These are phyloP conservation scores for Pseudopyricularia cyperi DNA, from an alignment of 2,329 filamentous ascomycete genomes.

Conservation along the genomic window DNA sequence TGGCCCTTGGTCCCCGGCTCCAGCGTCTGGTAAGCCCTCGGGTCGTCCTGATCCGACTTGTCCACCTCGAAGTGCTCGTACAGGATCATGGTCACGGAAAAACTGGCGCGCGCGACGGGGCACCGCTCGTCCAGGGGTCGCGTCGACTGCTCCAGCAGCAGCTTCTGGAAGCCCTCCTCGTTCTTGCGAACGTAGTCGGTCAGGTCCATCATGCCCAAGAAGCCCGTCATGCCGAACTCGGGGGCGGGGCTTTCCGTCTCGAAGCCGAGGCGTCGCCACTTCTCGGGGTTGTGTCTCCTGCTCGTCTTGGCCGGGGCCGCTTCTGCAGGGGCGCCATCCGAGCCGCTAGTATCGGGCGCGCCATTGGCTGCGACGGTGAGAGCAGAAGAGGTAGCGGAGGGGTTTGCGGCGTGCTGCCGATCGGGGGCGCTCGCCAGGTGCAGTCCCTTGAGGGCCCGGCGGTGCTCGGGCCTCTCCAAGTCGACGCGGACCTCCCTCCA, in stretches of 20 bases:
- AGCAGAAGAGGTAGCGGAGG: conserved; percentile 5
- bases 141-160: conserved; percentile 77
- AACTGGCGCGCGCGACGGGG: conserved; percentile 73
- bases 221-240: conserved; percentile 79
- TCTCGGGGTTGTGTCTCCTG: conserved; percentile 69
- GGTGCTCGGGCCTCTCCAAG: conserved; percentile 75
- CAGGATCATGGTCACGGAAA: conserved; percentile 75
- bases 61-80: conserved; percentile 96
- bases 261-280: conserved; percentile 88
- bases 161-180: conserved; percentile 84
- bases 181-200: conserved; percentile 87
- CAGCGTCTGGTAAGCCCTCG: conserved; percentile 50
- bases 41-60: conserved; percentile 64
- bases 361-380: not conserved
- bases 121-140: conserved; percentile 61
- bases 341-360: conserved; percentile 1
- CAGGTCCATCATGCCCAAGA: conserved; percentile 93
- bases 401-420: conserved; percentile 25
- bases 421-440: conserved; percentile 72
- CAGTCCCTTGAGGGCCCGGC: conserved; percentile 72
- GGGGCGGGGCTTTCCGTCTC: conserved; percentile 74
- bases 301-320: conserved; percentile 42
- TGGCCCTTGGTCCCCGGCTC: conserved; percentile 32
- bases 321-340: conserved; percentile 16
- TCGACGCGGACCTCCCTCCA: conserved; percentile 83